Percentiles rank a stretch among this genome's conserved stretches.
These are phyloP conservation scores for Stephania yunnanensis DNA, from an alignment of 164 flowering plant species.

Conservation along the genomic window DNA sequence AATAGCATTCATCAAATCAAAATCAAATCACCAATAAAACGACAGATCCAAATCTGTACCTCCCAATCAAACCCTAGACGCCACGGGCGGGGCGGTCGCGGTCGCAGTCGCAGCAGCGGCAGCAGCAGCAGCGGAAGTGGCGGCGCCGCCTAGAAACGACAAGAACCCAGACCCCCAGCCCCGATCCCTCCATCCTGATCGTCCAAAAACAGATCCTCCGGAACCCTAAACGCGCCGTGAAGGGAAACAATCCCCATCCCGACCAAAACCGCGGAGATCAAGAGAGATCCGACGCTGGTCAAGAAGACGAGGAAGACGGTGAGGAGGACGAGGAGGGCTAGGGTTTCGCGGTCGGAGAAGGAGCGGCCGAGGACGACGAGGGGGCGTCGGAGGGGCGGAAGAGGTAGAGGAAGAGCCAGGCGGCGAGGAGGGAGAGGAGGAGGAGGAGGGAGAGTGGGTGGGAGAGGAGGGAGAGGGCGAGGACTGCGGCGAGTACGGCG, in stretches of 20 bases:
- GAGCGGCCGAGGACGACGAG: conserved; percentile 53
- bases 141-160: conserved; percentile 67
- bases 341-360: conserved; percentile 58
- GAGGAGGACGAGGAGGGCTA: conserved; percentile 34
- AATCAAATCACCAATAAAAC: too few species aligned
- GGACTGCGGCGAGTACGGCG: conserved; percentile 32
- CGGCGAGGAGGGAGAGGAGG: conserved; percentile 49
- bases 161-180: conserved; percentile 50
- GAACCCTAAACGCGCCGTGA: conserved; percentile 71
- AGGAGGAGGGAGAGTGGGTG: conserved; percentile 61
- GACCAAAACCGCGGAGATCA: conserved; percentile 50
- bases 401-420: conserved; percentile 74
- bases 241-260: conserved; percentile 50
- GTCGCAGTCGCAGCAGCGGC: conserved; percentile 31
- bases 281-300: conserved; percentile 69
- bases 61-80: too few species aligned
- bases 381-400: conserved; percentile 72
- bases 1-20: too few species aligned
- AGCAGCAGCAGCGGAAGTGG: conserved; percentile 32
- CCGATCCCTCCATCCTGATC: conserved; percentile 35
- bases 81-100: conserved; percentile 14
- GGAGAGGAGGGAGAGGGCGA: conserved; percentile 59
- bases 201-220: conserved; percentile 78
- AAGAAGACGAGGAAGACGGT: conserved; percentile 56
- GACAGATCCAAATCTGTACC: too few species aligned